A percentile compares a stretch with the other conserved stretches of the same genome.
Conservation (phyloP, 768 basidiomycete species). For the Rhodosporidiobolus sp. region DNA sequence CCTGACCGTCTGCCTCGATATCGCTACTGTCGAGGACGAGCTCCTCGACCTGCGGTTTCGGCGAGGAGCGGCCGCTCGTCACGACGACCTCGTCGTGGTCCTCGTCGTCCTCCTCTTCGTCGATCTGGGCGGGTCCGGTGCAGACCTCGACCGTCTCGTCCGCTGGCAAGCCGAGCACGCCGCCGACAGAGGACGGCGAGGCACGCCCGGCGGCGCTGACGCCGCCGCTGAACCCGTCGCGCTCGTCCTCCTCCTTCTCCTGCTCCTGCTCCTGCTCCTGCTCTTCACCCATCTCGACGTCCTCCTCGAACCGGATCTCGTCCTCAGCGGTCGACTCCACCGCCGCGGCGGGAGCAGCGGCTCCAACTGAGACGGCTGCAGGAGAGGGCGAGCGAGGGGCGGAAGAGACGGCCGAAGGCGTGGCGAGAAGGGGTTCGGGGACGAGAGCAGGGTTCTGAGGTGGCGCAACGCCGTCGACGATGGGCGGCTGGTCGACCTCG, state of each 20-base stretch:
- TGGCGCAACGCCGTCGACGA: conserved; percentile 18
- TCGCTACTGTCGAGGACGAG: not conserved
- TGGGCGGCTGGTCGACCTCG: not conserved
- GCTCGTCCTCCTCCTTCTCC: not conserved
- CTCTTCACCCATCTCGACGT: not conserved
- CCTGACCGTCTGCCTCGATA: not conserved
- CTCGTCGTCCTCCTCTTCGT: not conserved
- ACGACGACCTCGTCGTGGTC: not conserved
- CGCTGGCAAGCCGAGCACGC: not conserved
- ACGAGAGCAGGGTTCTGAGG: conserved; percentile 10
- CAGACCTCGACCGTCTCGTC: not conserved
- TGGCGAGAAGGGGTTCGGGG: not conserved
- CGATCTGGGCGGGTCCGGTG: not conserved
- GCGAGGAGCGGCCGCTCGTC: not conserved
- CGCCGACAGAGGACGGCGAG: not conserved
- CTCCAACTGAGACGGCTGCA: too few species aligned
- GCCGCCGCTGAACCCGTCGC: not conserved
- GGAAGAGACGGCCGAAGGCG: not conserved
- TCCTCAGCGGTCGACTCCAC: not conserved
- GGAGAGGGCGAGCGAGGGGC: not conserved
- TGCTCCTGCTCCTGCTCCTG: not conserved
- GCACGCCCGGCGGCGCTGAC: not conserved
- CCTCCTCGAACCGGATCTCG: conserved; percentile 26
- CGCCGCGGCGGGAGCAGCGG: not conserved
- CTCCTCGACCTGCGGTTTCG: not conserved